phyloP scores from a whole-genome alignment of 306 rosid genomes.

The Dryas alaskensis region DNA sequence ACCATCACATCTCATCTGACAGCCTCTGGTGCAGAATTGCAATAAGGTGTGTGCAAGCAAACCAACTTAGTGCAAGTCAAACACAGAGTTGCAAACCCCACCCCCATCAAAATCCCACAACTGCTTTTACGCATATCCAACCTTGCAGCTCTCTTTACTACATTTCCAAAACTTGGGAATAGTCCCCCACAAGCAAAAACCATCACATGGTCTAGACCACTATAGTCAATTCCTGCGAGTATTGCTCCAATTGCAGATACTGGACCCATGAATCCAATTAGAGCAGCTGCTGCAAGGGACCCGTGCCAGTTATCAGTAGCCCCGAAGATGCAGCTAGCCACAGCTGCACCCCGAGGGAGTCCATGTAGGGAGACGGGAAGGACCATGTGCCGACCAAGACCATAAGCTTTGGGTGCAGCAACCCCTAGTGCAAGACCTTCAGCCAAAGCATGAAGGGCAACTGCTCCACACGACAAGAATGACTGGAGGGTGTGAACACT shows the following conservation, averaged over 20 bases:
- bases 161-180: slow-evolving; percentile 67
- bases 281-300: slow-evolving; percentile 81
- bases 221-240: slow-evolving; percentile 89
- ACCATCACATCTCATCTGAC: slow-evolving; percentile 52
- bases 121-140: slow-evolving; percentile 68
- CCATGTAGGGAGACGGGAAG: slow-evolving; percentile 98
- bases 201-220: slow-evolving; percentile 93
- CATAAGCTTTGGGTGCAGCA: slow-evolving; percentile 99
- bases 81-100: slow-evolving; percentile 65
- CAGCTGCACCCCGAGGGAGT: slow-evolving; percentile 97
- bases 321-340: slow-evolving; percentile 93
- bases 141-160: slow-evolving; percentile 63
- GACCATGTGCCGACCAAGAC: slow-evolving; percentile 93
- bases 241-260: slow-evolving; percentile 93
- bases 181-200: slow-evolving; percentile 90
- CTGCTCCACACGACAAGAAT: slow-evolving; percentile 83
- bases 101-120: slow-evolving; percentile 66
- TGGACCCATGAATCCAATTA: slow-evolving; percentile 87
- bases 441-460: slow-evolving; percentile 87
- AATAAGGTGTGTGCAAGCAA: slow-evolving; percentile 97
- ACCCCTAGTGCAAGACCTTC: slow-evolving; percentile 99
- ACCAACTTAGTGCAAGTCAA: slow-evolving; percentile 91
- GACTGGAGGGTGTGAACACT: slow-evolving; percentile 94
- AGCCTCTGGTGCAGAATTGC: slow-evolving; percentile 98
- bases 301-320: slow-evolving; percentile 96